Percentiles rank a stretch among this genome's conserved stretches.
Conservation (phyloP, 176 grass and related monocot species). For the Ampelocalamus luodianensis region DNA sequence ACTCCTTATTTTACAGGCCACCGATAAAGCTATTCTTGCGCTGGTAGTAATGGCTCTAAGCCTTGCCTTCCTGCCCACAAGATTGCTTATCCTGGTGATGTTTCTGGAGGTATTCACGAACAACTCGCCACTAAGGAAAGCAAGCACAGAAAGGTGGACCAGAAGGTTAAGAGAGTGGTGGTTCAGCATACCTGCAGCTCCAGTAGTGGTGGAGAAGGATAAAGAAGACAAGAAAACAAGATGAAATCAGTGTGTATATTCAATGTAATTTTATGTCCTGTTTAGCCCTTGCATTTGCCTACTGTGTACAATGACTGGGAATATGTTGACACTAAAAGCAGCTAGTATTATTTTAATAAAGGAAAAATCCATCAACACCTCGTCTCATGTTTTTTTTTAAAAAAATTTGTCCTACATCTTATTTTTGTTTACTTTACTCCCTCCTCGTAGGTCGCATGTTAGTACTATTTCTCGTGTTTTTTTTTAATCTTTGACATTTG, state of each 20-base stretch:
- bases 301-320: constrained; percentile 23
- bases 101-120: constrained; percentile 93
- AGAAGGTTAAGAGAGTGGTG: constrained; percentile 95
- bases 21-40: constrained; percentile 70
- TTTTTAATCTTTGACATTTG: no score
- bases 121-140: constrained; percentile 66
- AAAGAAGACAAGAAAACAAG: constrained; percentile 87
- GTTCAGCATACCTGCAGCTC: constrained; percentile 97
- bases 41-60: constrained; percentile 64
- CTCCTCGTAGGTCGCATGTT: no score
- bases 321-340: neutral
- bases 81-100: constrained; percentile 54
- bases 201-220: constrained; percentile 83
- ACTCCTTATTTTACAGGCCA: constrained; percentile 54
- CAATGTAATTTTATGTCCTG: constrained; percentile 1
- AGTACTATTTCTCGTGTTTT: no score
- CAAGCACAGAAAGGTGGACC: constrained; percentile 77
- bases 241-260: constrained; percentile 44
- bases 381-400: no score
- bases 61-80: constrained; percentile 67
- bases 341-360: neutral
- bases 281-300: constrained; percentile 20
- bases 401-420: no score
- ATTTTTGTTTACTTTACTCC: no score
- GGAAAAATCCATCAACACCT: no score